Conservation (phyloP, 768 basidiomycete genomes). For the Tricholoma bakamatsutake region DNA sequence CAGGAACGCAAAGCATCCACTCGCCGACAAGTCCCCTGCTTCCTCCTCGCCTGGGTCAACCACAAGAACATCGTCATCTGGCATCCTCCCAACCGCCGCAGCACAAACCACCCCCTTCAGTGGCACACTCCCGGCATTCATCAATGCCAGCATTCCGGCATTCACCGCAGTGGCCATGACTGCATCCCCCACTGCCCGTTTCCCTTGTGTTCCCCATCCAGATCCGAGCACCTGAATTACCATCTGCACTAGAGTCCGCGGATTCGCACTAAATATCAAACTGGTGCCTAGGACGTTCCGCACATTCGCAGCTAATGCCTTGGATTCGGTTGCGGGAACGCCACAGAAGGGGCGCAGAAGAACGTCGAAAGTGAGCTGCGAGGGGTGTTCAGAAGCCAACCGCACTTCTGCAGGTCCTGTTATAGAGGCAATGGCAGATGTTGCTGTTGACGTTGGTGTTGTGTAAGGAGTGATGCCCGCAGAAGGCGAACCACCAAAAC, state of each 20-base stretch:
- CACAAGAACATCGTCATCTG: constrained; percentile 28
- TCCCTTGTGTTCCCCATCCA: constrained; percentile 2
- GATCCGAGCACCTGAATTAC: constrained; percentile 57
- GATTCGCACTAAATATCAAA: constrained; percentile 61
- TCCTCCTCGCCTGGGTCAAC: constrained; percentile 50
- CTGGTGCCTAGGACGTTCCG: constrained; percentile 54
- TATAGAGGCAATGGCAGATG: constrained; percentile 58
- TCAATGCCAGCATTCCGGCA: constrained; percentile 58
- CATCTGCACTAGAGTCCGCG: constrained; percentile 72
- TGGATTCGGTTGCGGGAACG: constrained; percentile 66
- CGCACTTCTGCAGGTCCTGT: constrained; percentile 81
- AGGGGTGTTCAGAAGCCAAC: constrained; percentile 60
- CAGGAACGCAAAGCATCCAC: constrained; percentile 70
- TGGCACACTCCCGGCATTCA: constrained; percentile 65
- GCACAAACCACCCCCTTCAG: constrained; percentile 76
- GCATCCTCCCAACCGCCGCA: constrained; percentile 44
- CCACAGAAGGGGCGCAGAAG: constrained; percentile 62
- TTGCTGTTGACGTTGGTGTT: not conserved
- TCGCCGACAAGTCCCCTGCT: constrained; percentile 26
- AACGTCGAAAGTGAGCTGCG: constrained; percentile 72
- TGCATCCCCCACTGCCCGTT: constrained; percentile 19
- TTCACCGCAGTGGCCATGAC: constrained; percentile 66
- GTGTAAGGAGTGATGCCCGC: constrained; percentile 9
- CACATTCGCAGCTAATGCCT: constrained; percentile 48
- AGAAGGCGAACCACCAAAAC: constrained; percentile 39